Evolutionary conservation across 345 rosid species (phyloP), one percentile per base, ranked within the genome.

Genomic region (Eucalyptus regnans): DNA sequence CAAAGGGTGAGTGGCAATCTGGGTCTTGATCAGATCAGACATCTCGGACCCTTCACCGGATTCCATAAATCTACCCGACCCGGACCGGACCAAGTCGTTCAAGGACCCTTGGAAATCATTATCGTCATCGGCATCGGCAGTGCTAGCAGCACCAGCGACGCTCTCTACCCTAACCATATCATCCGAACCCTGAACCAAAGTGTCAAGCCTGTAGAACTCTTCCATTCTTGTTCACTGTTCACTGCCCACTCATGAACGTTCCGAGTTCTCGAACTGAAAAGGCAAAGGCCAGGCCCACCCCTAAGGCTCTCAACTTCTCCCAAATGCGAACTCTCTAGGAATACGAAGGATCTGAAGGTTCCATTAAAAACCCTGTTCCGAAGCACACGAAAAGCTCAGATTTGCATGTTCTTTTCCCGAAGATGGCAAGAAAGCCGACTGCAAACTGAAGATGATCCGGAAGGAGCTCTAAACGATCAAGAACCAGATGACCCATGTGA

Each of bases 1-100:
- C 86, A 90, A 94, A 71, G 96, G 96, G 91, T 95, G 97, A 91
- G 76, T 86, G 58, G 96, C 92, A 90, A 95, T 95, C 94, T 93
- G 96, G 89, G 93, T 87, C 91, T 94, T 95, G 90, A 93, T 91
- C 89, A 94, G 92, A 91, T 93, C 93, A 89, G 90, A 88, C 88
- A 90, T 89, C 66, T 86, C 66, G 49, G 68, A 76, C 84, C 84
- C 84, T 76, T 76, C 84, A 22, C 84, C 84, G 84, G 84, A 76
- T 51, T 89, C 91, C 66, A 94, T 89, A 12, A 37, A 80, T n/a
- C 31, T 56, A 13, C 58, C 89, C 60, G 81, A 37, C 87, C 91
- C 93, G 68, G 88, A 27, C 58, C 89, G 84, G 88, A 71, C 49
- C 88, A 49, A 52, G 76, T 31, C 48, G 91, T 87, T 86, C 76